phyloP scores from a whole-genome alignment of 208 protist species.

The Leishmania major region DNA sequence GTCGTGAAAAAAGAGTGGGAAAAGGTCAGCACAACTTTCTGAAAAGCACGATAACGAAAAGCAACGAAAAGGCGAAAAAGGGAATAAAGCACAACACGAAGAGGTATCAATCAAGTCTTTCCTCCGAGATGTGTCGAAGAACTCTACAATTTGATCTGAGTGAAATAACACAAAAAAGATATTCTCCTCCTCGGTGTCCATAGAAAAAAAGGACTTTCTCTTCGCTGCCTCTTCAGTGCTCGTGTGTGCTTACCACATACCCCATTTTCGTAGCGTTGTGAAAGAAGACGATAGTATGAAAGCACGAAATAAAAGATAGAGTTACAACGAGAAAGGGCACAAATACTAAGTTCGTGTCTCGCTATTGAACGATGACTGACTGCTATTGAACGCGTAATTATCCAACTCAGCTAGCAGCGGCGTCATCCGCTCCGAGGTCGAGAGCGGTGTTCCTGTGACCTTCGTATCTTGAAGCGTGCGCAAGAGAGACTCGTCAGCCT shows the following conservation, averaged over 20 bases:
- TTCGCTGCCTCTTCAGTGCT: not conserved
- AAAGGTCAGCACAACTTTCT: not conserved
- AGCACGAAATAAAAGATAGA: slow-evolving; percentile 8
- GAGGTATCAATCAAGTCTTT: slow-evolving; percentile 14
- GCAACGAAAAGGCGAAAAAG: not conserved
- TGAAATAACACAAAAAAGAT: not conserved
- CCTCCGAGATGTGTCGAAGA: slow-evolving; percentile 7
- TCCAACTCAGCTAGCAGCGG: slow-evolving; percentile 81
- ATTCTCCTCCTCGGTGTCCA: not conserved
- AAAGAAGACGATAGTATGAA: slow-evolving; percentile 8
- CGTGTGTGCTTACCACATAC: not conserved
- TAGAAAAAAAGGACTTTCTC: not conserved
- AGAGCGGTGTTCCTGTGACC: slow-evolving; percentile 61
- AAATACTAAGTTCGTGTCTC: slow-evolving; percentile 23
- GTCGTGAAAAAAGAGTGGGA: not conserved
- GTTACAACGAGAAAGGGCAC: slow-evolving; percentile 5
- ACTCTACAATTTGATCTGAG: not conserved
- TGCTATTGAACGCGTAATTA: slow-evolving; percentile 69
- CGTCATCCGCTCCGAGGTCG: slow-evolving; percentile 71
- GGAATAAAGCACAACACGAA: not conserved
- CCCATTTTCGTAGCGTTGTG: not conserved
- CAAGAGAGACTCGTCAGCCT: slow-evolving; percentile 81
- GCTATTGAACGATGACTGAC: slow-evolving; percentile 58
- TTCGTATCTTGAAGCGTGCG: slow-evolving; percentile 79
- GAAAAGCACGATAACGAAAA: slow-evolving; percentile 14